These are phyloP conservation scores for Fomes fomentarius DNA, from an alignment of 1,284 basidiomycete genomes.

Conservation along the genomic window DNA sequence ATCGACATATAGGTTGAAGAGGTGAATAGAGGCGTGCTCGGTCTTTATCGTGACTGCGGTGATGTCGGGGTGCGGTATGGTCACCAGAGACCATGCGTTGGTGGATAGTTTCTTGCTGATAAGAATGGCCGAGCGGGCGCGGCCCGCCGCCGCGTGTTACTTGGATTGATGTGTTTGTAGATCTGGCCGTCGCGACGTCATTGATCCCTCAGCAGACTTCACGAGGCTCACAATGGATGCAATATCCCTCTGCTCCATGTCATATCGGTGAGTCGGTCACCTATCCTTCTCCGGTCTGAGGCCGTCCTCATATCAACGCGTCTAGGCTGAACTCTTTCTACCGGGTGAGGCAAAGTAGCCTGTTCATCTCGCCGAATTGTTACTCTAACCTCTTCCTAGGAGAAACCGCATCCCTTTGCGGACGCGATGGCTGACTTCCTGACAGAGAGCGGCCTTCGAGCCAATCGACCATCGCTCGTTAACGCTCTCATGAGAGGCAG, in stretches of 20 bases:
- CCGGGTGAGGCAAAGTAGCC: too few relatives aligned
- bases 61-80: constrained; percentile 29
- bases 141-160: background rate
- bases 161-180: constrained; percentile 24
- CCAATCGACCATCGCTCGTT: constrained; percentile 40
- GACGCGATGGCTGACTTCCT: constrained; percentile 47
- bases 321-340: constrained; percentile 32
- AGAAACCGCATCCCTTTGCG: constrained; percentile 44
- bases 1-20: too few relatives aligned
- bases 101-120: constrained; percentile 32
- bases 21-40: too few relatives aligned
- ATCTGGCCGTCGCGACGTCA: constrained; percentile 44
- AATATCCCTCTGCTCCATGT: constrained; percentile 47
- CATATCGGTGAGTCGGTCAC: constrained; percentile 35
- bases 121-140: constrained; percentile 31
- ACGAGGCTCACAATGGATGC: constrained; percentile 53
- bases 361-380: too few relatives aligned
- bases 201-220: constrained; percentile 50
- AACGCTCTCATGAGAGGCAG: constrained; percentile 39
- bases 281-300: background rate
- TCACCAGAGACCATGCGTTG: constrained; percentile 28
- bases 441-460: constrained; percentile 38
- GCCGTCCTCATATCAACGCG: background rate
- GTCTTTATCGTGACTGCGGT: constrained; percentile 30
- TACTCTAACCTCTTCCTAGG: constrained; percentile 21